phyloP scores from a whole-genome alignment of 2,329 filamentous ascomycete genomes.

The Colletotrichum kahawae region DNA sequence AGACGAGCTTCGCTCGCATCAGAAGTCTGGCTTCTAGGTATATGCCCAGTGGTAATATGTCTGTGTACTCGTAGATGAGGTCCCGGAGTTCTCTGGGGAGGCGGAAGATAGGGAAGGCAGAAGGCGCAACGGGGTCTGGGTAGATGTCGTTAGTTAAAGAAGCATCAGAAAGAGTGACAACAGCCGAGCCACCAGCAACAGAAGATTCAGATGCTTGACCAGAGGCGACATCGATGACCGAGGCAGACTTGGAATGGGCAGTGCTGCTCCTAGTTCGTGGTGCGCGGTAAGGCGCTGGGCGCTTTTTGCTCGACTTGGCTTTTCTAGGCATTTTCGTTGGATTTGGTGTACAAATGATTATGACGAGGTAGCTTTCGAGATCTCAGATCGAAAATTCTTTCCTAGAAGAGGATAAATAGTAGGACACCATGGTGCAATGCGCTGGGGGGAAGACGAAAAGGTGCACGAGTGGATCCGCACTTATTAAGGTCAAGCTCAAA shows the following conservation, averaged over 20 bases:
- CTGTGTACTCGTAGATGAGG: background rate
- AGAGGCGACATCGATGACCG: background rate
- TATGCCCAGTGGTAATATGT: fast-evolving
- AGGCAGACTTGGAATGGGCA: background rate
- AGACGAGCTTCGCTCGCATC: background rate
- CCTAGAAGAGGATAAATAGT: background rate
- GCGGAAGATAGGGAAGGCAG: background rate
- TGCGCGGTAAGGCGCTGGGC: background rate
- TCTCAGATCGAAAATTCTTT: fast-evolving
- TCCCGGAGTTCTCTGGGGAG: background rate
- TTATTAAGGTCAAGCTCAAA: background rate
- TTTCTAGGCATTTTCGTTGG: background rate
- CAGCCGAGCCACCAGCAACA: fast-evolving
- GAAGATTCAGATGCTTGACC: background rate
- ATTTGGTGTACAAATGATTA: background rate
- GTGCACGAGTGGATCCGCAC: background rate
- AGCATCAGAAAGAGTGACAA: background rate
- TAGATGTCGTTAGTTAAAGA: background rate
- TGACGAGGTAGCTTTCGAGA: background rate
- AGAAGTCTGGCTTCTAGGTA: background rate
- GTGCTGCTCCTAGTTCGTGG: background rate
- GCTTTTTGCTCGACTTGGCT: background rate
- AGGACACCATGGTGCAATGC: background rate
- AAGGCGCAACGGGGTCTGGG: background rate
- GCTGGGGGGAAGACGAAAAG: background rate